phyloP scores from a whole-genome alignment of 805 yeast species.

The Candida peoriensis region DNA sequence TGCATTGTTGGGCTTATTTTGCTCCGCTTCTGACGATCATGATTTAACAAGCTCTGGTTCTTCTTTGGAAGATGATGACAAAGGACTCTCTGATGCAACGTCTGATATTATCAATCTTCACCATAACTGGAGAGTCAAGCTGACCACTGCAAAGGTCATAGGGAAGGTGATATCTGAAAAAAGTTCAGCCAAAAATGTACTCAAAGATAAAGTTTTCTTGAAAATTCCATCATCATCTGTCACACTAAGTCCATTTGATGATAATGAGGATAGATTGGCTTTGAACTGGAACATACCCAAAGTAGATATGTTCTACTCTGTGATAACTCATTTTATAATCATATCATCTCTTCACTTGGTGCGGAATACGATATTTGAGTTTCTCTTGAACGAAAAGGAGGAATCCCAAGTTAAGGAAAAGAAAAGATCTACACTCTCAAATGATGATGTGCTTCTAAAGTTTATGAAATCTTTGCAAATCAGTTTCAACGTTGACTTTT shows the following conservation, averaged over 20 bases:
- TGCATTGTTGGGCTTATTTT: slow-evolving; percentile 4
- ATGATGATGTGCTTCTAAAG: slow-evolving; percentile 12
- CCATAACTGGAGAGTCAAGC: slow-evolving; percentile 11
- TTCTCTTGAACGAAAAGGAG: slow-evolving; percentile 16
- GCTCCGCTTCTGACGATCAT: slow-evolving; percentile 1
- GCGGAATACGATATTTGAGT: slow-evolving; percentile 33
- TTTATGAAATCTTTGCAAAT: slow-evolving; percentile 20
- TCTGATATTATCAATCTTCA: slow-evolving; percentile 12
- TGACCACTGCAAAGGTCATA: slow-evolving; percentile 13
- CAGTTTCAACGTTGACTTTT: slow-evolving; percentile 17
- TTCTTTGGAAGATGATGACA: slow-evolving; percentile 30
- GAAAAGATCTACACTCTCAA: slow-evolving; percentile 14
- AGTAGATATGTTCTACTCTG: slow-evolving; percentile 31
- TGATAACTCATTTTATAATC: slow-evolving; percentile 40
- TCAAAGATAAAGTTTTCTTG: slow-evolving; percentile 28
- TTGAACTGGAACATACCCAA: slow-evolving; percentile 24
- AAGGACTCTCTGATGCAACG: slow-evolving; percentile 19
- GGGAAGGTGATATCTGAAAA: slow-evolving; percentile 29
- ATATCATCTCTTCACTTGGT: slow-evolving; percentile 41
- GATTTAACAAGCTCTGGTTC: slow-evolving; percentile 23
- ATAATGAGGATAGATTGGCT: slow-evolving; percentile 18
- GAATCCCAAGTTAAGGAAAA: slow-evolving; percentile 5
- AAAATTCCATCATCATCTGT: slow-evolving; percentile 25
- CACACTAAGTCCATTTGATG: slow-evolving; percentile 17
- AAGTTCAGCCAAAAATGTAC: slow-evolving; percentile 21